Evolutionary conservation across 495 filamentous ascomycete species (phyloP), one percentile per base, ranked within the genome.

Genomic region (Penicillium parvum): DNA sequence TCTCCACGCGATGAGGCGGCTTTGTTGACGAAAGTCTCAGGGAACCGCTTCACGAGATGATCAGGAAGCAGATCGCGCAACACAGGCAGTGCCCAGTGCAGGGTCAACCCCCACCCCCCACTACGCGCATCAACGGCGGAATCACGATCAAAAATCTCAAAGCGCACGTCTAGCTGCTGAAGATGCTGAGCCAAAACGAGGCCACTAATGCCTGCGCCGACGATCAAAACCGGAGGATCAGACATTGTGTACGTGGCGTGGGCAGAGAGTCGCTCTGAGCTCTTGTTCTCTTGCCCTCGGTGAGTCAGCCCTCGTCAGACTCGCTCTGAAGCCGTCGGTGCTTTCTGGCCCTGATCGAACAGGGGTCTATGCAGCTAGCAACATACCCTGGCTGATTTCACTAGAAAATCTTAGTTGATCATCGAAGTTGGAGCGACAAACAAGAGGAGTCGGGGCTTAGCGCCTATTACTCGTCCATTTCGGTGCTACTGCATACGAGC

Each of bases 121-220:
- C 53, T 63, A 4, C 79, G 68, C 9, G 67, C 56, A 9, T 60
- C 53, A 16, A 68, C 49, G 7, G 59, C 50, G 3, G 58, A 43
- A 49, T 83, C 79, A 3, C 75, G 69, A 38, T 84, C 80, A 52
- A 73, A 82, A 15, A 83, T 65, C 15, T 61, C 47, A 50, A 73
- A 77, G 0, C 66, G 52, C n/a, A 76, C 54, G 11, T 43, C 34
- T n/a, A 50, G 49, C 32, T 70, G 71, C 37, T 69, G 68, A 22
- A 83, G 73, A 25, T 69, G 69, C 46, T 84, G 80, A 3, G 78
- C 81, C 9, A 84, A 64, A 4, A 75, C 63, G 7, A 82, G 68
- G 27, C 80, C 79, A 17, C 73, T 76, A 44, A 84, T 69, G 14
- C 80, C 80, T 11, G 73, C 80, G 2, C 80, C 80, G 43, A 78